Evolutionary conservation across 2,329 filamentous ascomycete genomes (phyloP).

Genomic region (Penicillium brevicompactum): DNA sequence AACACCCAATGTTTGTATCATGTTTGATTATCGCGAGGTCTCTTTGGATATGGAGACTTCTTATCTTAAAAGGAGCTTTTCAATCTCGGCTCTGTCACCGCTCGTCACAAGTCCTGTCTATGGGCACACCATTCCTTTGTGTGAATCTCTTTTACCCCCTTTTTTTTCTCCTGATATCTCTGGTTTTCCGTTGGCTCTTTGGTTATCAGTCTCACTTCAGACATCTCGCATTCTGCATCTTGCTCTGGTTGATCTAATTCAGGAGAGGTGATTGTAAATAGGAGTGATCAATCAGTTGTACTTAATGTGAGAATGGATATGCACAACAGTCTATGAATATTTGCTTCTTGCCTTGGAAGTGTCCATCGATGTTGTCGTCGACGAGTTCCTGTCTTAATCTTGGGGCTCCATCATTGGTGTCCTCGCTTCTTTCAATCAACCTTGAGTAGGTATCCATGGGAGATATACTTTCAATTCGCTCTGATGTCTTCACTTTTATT

Average conservation of each 20-base stretch:
- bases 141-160: conserved; percentile 14
- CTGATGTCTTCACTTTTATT: no score
- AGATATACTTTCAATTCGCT: no score
- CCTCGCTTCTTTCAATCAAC: no score
- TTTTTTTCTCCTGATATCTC: conserved; percentile 9
- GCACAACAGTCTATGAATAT: conserved; percentile 7
- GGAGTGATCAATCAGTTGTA: conserved; percentile 25
- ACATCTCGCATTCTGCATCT: conserved; percentile 2
- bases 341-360: neutral
- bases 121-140: conserved; percentile 16
- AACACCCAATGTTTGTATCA: neutral
- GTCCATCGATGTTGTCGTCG: no score
- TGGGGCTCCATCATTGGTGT: no score
- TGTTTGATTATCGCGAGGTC: conserved; percentile 1
- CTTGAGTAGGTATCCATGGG: no score
- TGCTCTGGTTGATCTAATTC: neutral
- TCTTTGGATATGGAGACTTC: conserved; percentile 6
- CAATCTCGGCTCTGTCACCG: conserved; percentile 19
- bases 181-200: conserved; percentile 6
- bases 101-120: conserved; percentile 4
- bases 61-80: conserved; percentile 22
- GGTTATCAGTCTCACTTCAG: neutral
- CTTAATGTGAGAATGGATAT: conserved; percentile 35
- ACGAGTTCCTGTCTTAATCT: no score
- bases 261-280: conserved; percentile 21